Evolutionary conservation across 768 basidiomycete species (phyloP), one percentile per base, ranked within the genome.

Genomic region (Pleurotus giganteus): DNA sequence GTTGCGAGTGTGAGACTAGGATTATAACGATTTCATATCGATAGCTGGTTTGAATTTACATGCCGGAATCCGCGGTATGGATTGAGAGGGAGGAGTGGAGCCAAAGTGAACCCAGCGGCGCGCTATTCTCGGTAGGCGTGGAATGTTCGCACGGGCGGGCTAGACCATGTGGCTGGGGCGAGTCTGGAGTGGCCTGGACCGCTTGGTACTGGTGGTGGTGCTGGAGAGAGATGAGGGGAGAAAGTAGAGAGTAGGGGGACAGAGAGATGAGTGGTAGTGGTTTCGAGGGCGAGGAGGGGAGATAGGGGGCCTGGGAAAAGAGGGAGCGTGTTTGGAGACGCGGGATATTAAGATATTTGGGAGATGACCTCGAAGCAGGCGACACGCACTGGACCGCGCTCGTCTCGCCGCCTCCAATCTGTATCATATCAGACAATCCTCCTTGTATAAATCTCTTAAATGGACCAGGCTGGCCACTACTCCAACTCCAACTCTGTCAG

Each of bases 381-480:
- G 31, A 29, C 13, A 19, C 26, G 46, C 46, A 47, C 46, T 47
- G 46, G 46, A 47, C 46, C 46, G 46, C 46, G 46, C 46, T 51
- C 34, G 34, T 37, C 21, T 51, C 24, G 49, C 21, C 21, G 49
- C 34, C 49, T 28, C 32, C 26, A 13, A 34, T 36, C 24, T 36
- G 9, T 45, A 4, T 11, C 39, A 41, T 41, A 7, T 27, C 44
- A 7, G 27, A 8, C 11, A 17, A 32, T 4, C 11, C 21, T 32
- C 13, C 47, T 32, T 13, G 15, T 32, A 28, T 41, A 24, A n/a
- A 53, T 17, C 29, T 21, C 15, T 26, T 43, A 44, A 42, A 57
- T 57, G 55, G 55, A 57, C 50, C 54, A 55, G 55, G 42, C 27
- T 55, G 36, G 57, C 28, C 51, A 53, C 44, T 52, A 56, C 39